Base-by-base conservation (phyloP, 805 yeast species). In the Peterozyma toletana region DNA sequence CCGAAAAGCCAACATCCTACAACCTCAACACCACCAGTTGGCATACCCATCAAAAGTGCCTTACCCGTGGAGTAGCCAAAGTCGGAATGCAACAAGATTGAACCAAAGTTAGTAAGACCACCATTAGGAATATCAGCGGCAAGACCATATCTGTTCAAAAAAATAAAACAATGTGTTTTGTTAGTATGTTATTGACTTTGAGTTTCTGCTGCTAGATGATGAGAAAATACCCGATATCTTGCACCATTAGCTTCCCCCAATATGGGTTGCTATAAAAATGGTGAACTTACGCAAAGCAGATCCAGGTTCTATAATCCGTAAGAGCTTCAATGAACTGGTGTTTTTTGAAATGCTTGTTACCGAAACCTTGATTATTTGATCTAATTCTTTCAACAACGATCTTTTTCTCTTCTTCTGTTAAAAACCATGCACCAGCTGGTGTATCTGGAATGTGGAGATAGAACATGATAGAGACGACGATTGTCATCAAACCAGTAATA, bases 311-410 rank as follows among this genome's bases (percentile, higher is more conserved):
- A 33, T 63, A 57, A 53, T 82, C 88, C 10, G 56, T 46, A 27
- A 80, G 44, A 2, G 79, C 77, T 59, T 82, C 87, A 31, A 54
- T 62, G 42, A 79, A 64, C 57, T 82, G 88, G 43, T 68, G 56
- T 65, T 60, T 59, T 54, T 81, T 81, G 67, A 78, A 75, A 37
- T 61, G 61, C 49, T 62, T 70, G 50, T 69, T 71, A 47, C 82
- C 83, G 54, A 73, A 73, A 39, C 85, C 86, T 50, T 78, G 80
- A 52, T 78, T 74, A 55, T 78, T 79, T 7, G 55, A 55, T 51
- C 80, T 72, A 45, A 82, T 76, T 51, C 83, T 69, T 52, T 75
- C 76, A 27, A 80, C 71, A 16, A 75, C 73, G 55, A 67, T 57
- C 9, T 59, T 51, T 51, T 64, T 70, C 53, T 76, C 84, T 44